Base-by-base conservation (phyloP, 768 basidiomycete species). In the Pholiota conissans region DNA sequence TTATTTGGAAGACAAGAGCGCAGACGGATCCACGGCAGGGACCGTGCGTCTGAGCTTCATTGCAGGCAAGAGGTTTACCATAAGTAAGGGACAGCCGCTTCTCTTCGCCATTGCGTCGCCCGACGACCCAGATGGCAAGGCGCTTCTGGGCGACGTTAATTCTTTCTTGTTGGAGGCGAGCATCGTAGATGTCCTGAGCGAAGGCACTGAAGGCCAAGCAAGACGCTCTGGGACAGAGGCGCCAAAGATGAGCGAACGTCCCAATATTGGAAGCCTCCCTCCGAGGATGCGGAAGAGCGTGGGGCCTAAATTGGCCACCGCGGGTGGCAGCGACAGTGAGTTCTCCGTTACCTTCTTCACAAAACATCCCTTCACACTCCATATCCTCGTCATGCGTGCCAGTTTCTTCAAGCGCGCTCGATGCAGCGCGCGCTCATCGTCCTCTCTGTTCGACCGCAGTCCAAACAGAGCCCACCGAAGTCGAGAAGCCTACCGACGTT, bases 61-160 rank as follows among this genome's bases (percentile, higher is more conserved):
- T 67, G 85, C 88, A 3, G 79, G 81, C 63, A 90, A 90, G 74
- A 74, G 83, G 59, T 84, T 90, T 67, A 84, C 84, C 66, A 80
- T 87, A 63, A 87, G 81, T 66, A 83, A 86, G 11, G 87, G 87
- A 56, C 87, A 87, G 70, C 85, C 86, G 71, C 82, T 90, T 51
- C 75, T 88, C 47, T 76, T 90, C 53, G 78, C 85, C 5, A 74
- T 89, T 30, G 78, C 77, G 37, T 75, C 78, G 26, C 78, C 67
- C 28, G 37, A 59, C 20, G 54, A 48, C 45, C 57, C 52, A 34
- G 63, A 63, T 37, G 64, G 62, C 30, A 29, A 46, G 45, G 61
- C 60, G 26, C 58, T 63, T 37, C 65, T 72, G 11, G 81, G 83
- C 70, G 79, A 81, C 56, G 85, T 86, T 57, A 78, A 76, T 57